Conservation (phyloP, 2,329 filamentous ascomycete genomes). For the Scytalidium lignicola region DNA sequence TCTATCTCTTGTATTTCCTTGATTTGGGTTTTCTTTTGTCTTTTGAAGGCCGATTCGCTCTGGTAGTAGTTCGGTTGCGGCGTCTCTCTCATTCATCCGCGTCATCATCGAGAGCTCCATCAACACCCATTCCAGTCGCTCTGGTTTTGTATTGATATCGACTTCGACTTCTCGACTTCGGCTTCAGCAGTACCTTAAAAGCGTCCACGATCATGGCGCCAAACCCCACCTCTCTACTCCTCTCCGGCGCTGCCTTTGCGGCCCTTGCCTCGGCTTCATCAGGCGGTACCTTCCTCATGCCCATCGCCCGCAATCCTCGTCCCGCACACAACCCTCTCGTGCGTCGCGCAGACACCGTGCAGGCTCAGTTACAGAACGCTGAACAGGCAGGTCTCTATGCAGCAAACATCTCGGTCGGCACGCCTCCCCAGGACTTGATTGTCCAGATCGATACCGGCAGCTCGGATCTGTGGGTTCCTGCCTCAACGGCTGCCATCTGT, state of each 20-base stretch:
- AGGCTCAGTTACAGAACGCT: slow-evolving; percentile 4
- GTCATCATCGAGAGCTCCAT: too few relatives aligned
- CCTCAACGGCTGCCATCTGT: slow-evolving; percentile 27
- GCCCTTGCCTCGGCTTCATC: neutral
- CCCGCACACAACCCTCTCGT: slow-evolving; percentile 1
- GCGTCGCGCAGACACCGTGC: slow-evolving; percentile 3
- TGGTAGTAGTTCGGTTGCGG: too few relatives aligned
- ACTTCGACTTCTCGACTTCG: neutral
- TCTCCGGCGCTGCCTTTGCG: neutral
- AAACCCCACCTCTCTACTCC: neutral
- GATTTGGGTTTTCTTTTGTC: too few relatives aligned
- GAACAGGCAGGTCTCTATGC: slow-evolving; percentile 37
- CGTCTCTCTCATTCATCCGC: too few relatives aligned
- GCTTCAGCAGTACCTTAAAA: neutral
- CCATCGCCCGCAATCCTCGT: neutral
- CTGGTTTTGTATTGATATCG: neutral
- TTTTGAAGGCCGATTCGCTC: too few relatives aligned
- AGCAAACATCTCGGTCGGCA: slow-evolving; percentile 48
- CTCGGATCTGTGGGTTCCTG: slow-evolving; percentile 51
- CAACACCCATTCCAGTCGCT: too few relatives aligned
- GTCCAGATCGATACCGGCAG: slow-evolving; percentile 56
- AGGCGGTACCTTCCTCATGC: neutral
- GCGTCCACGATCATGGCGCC: neutral
- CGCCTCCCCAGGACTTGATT: slow-evolving; percentile 46
- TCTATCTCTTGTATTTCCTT: too few relatives aligned